Evolutionary conservation across 768 basidiomycete genomes (phyloP).

Genomic region (Lentinula aciculospora): DNA sequence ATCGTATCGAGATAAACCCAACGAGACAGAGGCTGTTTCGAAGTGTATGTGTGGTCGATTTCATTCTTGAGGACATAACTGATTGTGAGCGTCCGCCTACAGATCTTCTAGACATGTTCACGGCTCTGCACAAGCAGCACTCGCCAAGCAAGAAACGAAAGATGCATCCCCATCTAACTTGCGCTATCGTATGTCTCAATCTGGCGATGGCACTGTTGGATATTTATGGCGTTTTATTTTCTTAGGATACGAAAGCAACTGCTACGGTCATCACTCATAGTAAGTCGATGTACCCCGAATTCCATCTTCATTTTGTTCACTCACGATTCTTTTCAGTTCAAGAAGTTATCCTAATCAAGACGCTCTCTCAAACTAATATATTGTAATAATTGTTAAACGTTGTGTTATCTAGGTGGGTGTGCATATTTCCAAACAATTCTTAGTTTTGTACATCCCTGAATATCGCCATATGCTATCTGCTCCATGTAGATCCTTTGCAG

Average conservation of each 20-base stretch:
- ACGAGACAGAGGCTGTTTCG: conserved; percentile 44
- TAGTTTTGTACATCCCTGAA: background rate
- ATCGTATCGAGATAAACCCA: conserved; percentile 45
- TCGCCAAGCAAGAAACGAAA: conserved; percentile 37
- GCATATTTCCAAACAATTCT: background rate
- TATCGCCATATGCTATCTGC: background rate
- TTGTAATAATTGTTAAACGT: background rate
- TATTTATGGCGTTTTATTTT: conserved; percentile 12
- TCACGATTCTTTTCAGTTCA: background rate
- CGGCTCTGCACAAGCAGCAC: conserved; percentile 41
- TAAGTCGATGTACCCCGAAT: conserved; percentile 21
- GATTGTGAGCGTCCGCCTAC: background rate
- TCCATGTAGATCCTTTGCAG: background rate
- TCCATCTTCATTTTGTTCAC: background rate
- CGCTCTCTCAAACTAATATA: conserved; percentile 8
- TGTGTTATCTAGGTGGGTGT: background rate
- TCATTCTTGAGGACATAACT: background rate
- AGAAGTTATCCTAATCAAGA: conserved; percentile 8
- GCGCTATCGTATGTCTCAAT: conserved; percentile 44
- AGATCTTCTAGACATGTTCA: conserved; percentile 51
- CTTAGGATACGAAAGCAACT: conserved; percentile 42
- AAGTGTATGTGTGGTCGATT: conserved; percentile 35
- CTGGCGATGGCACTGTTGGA: conserved; percentile 3
- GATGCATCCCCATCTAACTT: conserved; percentile 51
- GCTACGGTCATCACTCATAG: conserved; percentile 40